These are phyloP conservation scores for Alternaria ventricosa DNA, from an alignment of 2,329 filamentous ascomycete species.

Conservation along the genomic window DNA sequence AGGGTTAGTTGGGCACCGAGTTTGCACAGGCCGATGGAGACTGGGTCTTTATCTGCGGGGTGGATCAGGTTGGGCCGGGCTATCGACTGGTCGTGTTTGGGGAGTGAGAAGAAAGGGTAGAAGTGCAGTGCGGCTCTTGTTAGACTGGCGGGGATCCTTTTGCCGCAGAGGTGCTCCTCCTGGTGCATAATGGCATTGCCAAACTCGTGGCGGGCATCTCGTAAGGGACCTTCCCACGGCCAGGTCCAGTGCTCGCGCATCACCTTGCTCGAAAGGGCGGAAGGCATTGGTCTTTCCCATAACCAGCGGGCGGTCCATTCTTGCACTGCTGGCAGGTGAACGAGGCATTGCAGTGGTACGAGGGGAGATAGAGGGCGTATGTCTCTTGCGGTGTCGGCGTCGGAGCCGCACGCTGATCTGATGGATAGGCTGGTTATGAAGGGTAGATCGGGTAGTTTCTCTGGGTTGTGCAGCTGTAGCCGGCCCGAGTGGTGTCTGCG, in stretches of 20 bases:
- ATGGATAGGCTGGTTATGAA: slow-evolving; percentile 12
- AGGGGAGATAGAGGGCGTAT: slow-evolving; percentile 22
- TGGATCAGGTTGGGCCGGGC: slow-evolving; percentile 18
- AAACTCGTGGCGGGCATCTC: slow-evolving; percentile 21
- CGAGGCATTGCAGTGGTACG: slow-evolving; percentile 17
- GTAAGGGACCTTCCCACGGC: slow-evolving; percentile 17
- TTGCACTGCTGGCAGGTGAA: slow-evolving; percentile 12
- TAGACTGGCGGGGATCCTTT: slow-evolving; percentile 9
- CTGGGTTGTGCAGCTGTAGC: slow-evolving; percentile 15
- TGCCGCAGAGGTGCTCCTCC: slow-evolving; percentile 15
- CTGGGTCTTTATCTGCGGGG: slow-evolving; percentile 15
- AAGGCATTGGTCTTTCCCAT: slow-evolving; percentile 18
- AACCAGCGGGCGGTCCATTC: slow-evolving; percentile 16
- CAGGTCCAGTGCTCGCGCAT: slow-evolving; percentile 16
- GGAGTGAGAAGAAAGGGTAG: slow-evolving; percentile 12
- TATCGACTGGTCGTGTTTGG: slow-evolving; percentile 8
- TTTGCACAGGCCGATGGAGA: slow-evolving; percentile 13
- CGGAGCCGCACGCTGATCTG: not conserved
- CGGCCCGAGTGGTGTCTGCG: slow-evolving; percentile 15
- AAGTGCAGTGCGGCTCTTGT: slow-evolving; percentile 17
- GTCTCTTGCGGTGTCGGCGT: slow-evolving; percentile 5
- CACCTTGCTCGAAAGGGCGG: slow-evolving; percentile 13
- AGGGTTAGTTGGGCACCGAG: slow-evolving; percentile 13
- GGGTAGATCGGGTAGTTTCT: slow-evolving; percentile 14
- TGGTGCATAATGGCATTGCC: slow-evolving; percentile 17